Evolutionary conservation across 805 yeast genomes (phyloP).

Genomic region (Saturnispora serradocipensis): DNA sequence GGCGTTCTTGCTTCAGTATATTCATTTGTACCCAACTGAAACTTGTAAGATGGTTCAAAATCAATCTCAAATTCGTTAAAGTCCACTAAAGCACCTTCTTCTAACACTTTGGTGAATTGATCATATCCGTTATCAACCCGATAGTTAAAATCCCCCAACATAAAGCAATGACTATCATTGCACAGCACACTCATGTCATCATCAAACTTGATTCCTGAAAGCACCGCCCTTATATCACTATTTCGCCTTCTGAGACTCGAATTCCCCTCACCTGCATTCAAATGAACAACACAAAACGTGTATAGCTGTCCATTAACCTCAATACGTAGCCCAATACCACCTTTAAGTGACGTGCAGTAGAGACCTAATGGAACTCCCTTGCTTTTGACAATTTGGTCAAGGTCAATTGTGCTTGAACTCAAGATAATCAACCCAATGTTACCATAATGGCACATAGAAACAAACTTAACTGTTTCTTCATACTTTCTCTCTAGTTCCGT

Average conservation of each 20-base stretch:
- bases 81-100: conserved; percentile 44
- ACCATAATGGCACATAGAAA: conserved; percentile 42
- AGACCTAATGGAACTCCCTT: conserved; percentile 45
- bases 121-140: conserved; percentile 30
- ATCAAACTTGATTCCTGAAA: conserved; percentile 47
- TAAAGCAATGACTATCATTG: conserved; percentile 49
- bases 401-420: conserved; percentile 29
- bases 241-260: conserved; percentile 40
- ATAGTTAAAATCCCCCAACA: conserved; percentile 84
- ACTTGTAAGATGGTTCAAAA: conserved; percentile 81
- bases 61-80: conserved; percentile 56
- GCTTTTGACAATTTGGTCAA: conserved; percentile 14
- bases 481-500: conserved; percentile 17
- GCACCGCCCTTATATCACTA: conserved; percentile 38
- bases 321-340: conserved; percentile 59
- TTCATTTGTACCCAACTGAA: conserved; percentile 32
- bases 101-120: conserved; percentile 1
- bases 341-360: conserved; percentile 58
- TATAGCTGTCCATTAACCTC: conserved; percentile 28
- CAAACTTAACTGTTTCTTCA: conserved; percentile 24
- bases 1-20: conserved; percentile 58
- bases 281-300: conserved; percentile 63
- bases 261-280: conserved; percentile 71
- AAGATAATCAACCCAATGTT: conserved; percentile 48
- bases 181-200: conserved; percentile 47